Evolutionary conservation across 2,329 filamentous ascomycete species (phyloP).

Genomic region (Claviceps capensis): DNA sequence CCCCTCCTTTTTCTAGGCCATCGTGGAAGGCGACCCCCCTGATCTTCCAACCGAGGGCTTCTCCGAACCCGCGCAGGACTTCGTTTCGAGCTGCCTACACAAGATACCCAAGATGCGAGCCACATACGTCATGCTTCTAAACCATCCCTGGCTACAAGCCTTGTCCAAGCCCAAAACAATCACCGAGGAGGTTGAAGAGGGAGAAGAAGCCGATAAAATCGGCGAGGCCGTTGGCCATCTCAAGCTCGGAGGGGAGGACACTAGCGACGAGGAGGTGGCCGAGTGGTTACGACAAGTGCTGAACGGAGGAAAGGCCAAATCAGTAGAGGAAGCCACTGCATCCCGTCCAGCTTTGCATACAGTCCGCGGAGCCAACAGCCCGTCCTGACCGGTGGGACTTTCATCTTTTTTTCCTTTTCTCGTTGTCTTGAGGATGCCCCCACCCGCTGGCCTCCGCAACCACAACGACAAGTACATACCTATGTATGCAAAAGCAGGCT

Average conservation of each 20-base stretch:
- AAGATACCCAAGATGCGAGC: conserved; percentile 87
- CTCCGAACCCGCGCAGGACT: conserved; percentile 67
- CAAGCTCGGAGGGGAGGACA: conserved; percentile 22
- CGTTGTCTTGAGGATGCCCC: no score
- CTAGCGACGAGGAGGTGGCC: conserved; percentile 68
- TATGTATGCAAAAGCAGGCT: no score
- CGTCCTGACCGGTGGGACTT: conserved; percentile 8
- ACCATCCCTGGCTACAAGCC: conserved; percentile 74
- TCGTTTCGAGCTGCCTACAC: conserved; percentile 80
- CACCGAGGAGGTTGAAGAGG: conserved; percentile 54
- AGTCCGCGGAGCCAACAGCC: conserved; percentile 41
- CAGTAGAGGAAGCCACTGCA: conserved; percentile 29
- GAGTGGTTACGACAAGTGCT: conserved; percentile 69
- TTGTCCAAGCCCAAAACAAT: conserved; percentile 67
- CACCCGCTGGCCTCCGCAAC: no score
- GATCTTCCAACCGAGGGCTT: conserved; percentile 68
- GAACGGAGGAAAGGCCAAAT: conserved; percentile 39
- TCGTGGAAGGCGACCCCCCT: conserved; percentile 93
- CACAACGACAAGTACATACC: no score
- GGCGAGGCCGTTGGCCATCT: conserved; percentile 31
- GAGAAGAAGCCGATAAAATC: conserved; percentile 30
- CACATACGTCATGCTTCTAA: conserved; percentile 80
- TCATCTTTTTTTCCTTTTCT: neutral
- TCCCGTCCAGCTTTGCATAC: conserved; percentile 72
- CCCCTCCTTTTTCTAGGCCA: conserved; percentile 48